Evolutionary conservation across 129 eudicot species (phyloP).

Genomic region (Mikania micrantha): DNA sequence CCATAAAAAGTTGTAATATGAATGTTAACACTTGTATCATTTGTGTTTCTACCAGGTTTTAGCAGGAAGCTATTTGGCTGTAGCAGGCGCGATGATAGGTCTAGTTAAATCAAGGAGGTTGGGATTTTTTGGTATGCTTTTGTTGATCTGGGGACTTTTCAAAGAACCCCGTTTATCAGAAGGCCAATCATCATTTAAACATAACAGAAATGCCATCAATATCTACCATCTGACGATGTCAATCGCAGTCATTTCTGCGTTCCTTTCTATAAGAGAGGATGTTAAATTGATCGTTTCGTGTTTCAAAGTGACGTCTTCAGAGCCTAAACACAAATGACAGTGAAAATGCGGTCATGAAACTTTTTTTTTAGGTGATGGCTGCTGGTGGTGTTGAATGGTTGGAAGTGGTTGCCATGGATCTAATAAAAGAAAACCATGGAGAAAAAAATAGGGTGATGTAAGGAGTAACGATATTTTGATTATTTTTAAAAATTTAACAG

Average conservation of each 20-base stretch:
- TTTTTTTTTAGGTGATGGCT: slow-evolving; percentile 1
- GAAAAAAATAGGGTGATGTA: too few species aligned
- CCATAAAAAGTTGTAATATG: background rate
- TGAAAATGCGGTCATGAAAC: background rate
- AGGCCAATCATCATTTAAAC: background rate
- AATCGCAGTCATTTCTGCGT: slow-evolving; percentile 34
- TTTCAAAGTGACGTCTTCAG: slow-evolving; percentile 29
- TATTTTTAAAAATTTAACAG: too few species aligned
- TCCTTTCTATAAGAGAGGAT: slow-evolving; percentile 42
- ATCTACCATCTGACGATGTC: slow-evolving; percentile 38
- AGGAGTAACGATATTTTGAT: too few species aligned
- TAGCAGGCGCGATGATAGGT: slow-evolving; percentile 50
- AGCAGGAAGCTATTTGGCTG: slow-evolving; percentile 61
- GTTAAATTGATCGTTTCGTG: slow-evolving; percentile 38
- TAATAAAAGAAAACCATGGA: too few species aligned
- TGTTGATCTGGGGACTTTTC: slow-evolving; percentile 45
- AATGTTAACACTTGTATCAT: background rate
- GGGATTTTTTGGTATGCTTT: slow-evolving; percentile 47
- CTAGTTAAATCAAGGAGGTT: slow-evolving; percentile 35
- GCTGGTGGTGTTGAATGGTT: too few species aligned
- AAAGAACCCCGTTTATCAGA: slow-evolving; percentile 15
- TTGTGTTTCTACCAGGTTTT: slow-evolving; percentile 35
- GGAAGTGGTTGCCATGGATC: too few species aligned
- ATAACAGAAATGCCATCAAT: slow-evolving; percentile 15
- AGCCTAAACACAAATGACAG: slow-evolving; percentile 33